Evolutionary conservation across 257 asterid species (phyloP), one percentile per base, ranked within the genome.

Genomic region (Primulina eburnea): DNA sequence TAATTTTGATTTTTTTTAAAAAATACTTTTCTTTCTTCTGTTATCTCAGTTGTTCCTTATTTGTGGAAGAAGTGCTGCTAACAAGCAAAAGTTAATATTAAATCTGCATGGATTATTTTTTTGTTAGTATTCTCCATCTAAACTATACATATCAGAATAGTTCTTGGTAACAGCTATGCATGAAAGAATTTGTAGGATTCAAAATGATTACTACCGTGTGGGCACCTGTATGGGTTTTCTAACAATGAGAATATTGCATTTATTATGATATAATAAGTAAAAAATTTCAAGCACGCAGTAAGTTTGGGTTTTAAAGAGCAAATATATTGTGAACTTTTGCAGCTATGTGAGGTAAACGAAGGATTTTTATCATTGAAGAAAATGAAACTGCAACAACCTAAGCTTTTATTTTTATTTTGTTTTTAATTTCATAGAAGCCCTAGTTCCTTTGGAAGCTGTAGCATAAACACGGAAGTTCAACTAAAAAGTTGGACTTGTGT

Each of bases 21-120:
- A 8, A 43, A 12, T 32, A 34, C 18, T 59, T 70, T 60, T 38
- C 20, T 62, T 60, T 32, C 58, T 52, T 64, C 74, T 47, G 21
- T 52, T 34, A 21, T 30, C 57, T 50, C 8, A 1, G 3, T 16
- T 50, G n/a, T 14, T 50, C 57, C 21, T 47, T 43, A 43, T 47
- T 14, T 47, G 56, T 47, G 56, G 21, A 50, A 50, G 57, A 50
- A 17, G 57, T 50, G 8, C 18, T 12, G 55, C 21, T 50, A 50
- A 50, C 57, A 50, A 50, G 8, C 20, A 50, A 50, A 50, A 50
- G 20, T 50, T 16, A 17, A 17, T 50, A 50, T 21, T 6, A 50
- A 12, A 50, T 8, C 21, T 50, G 8, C n/a, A 50, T 50, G 57
- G 20, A 50, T 50, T 50, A 50, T 14, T 50, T 17, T 14, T 50